Conservation (phyloP, 768 basidiomycete genomes). For the Lactifluus pinguis region DNA sequence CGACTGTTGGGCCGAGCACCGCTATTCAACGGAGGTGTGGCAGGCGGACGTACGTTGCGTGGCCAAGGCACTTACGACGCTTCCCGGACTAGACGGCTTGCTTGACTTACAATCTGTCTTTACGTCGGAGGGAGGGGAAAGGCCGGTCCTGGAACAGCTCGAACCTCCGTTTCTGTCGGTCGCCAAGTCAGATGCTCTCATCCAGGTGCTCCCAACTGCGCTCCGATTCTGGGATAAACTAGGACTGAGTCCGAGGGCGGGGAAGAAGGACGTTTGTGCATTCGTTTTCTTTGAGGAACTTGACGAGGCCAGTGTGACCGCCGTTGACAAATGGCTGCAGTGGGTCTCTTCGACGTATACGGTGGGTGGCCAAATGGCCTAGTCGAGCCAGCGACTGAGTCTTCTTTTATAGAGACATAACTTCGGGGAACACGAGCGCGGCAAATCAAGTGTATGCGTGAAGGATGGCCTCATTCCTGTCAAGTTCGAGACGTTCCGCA, state of each 20-base stretch:
- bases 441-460: slow-evolving; percentile 37
- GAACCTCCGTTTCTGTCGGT: slow-evolving; percentile 54
- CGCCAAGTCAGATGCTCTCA: slow-evolving; percentile 55
- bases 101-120: slow-evolving; percentile 40
- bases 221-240: slow-evolving; percentile 83
- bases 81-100: slow-evolving; percentile 33
- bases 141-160: slow-evolving; percentile 26
- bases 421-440: slow-evolving; percentile 48
- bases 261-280: slow-evolving; percentile 59
- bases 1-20: slow-evolving; percentile 18
- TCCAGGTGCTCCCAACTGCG: slow-evolving; percentile 63
- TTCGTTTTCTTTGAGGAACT: slow-evolving; percentile 64
- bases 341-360: slow-evolving; percentile 45
- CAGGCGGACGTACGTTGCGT: slow-evolving; percentile 45
- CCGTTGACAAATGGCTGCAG: slow-evolving; percentile 53
- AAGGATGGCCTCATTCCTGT: slow-evolving; percentile 54
- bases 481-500: slow-evolving; percentile 63
- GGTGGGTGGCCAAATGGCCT: slow-evolving; percentile 35
- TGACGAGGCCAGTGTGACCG: slow-evolving; percentile 35
- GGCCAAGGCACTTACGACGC: slow-evolving; percentile 33
- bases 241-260: slow-evolving; percentile 59
- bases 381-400: neutral
- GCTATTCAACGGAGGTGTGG: slow-evolving; percentile 39
- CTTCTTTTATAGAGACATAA: slow-evolving; percentile 42
- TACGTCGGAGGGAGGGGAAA: slow-evolving; percentile 2